phyloP scores from a whole-genome alignment of 2,329 filamentous ascomycete species.

The Fusarium austroafricanum region DNA sequence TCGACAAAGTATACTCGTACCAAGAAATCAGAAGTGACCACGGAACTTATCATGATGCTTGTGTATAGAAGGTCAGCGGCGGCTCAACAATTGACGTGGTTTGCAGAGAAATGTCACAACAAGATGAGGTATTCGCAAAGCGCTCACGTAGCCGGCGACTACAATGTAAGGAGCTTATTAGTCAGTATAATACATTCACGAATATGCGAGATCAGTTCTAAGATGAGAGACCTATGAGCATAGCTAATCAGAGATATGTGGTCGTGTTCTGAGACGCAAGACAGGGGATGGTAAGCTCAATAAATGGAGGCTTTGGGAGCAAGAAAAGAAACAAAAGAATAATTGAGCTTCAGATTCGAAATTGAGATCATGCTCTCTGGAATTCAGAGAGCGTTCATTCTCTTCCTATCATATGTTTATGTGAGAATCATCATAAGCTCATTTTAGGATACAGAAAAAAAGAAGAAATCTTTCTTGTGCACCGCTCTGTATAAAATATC shows the following conservation, averaged over 20 bases:
- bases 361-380: constrained; percentile 71
- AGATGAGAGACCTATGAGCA: background rate
- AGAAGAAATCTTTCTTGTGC: constrained; percentile 38
- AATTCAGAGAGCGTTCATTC: constrained; percentile 66
- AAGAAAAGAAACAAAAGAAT: constrained; percentile 12
- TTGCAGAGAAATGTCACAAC: background rate
- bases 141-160: background rate
- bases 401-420: constrained; percentile 75
- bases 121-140: background rate
- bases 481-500: constrained; percentile 37
- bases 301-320: background rate
- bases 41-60: background rate
- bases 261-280: background rate
- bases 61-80: background rate
- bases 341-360: constrained; percentile 68
- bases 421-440: constrained; percentile 72
- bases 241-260: background rate
- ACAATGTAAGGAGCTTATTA: background rate
- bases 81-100: background rate
- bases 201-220: background rate
- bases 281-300: background rate
- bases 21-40: background rate
- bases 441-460: constrained; percentile 50
- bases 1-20: background rate
- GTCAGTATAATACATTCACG: background rate